Evolutionary conservation across 352 stramenopile genomes (phyloP), one percentile per base, ranked within the genome.

Genomic region (Phytophthora sp.): DNA sequence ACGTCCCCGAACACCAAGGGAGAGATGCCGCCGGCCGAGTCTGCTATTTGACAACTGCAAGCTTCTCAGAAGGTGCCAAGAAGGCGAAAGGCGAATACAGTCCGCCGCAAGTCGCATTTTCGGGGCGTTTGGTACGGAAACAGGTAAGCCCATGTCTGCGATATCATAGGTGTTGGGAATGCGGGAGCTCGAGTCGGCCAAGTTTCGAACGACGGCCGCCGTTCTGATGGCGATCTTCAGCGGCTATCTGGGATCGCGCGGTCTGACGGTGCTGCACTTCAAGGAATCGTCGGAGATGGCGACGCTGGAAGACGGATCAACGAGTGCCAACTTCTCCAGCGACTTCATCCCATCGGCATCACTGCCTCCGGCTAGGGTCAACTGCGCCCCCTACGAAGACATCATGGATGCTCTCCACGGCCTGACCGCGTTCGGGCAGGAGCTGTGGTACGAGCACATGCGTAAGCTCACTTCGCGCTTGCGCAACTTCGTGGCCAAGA

Each of bases 221-320:
- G 63, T 66, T 7, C 39, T 66, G 18, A 66, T 66, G 55, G 38
- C 49, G 0, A 55, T 66, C 16, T 65, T 71, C 55, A 65, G 46
- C 13, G 54, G 38, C 0, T 38, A 39, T 1, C 26, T 67, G 2
- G 56, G 56, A n/a, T 62, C 56, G 1, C 29, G 56, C 0, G 55
- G 50, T 1, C 42, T 59, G 0, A 65, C 46, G 0, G 1, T 57
- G 9, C 53, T 61, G 54, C 38, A 58, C 49, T 71, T 71, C 49
- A 38, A 56, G 26, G 35, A 71, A 27, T 3, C 39, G 6, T 21
- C 26, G 2, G 38, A 70, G 41, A n/a, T 62, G 38, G n/a, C 16
- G 15, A n/a, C n/a, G 12, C 31, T 62, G 4, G 56, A 66, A 20
- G 39, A 50, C 23, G 53, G 61, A 1, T 63, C 61, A 9, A 45